These are phyloP conservation scores for Dioszegia hungarica DNA, from an alignment of 768 basidiomycete species.

Conservation along the genomic window DNA sequence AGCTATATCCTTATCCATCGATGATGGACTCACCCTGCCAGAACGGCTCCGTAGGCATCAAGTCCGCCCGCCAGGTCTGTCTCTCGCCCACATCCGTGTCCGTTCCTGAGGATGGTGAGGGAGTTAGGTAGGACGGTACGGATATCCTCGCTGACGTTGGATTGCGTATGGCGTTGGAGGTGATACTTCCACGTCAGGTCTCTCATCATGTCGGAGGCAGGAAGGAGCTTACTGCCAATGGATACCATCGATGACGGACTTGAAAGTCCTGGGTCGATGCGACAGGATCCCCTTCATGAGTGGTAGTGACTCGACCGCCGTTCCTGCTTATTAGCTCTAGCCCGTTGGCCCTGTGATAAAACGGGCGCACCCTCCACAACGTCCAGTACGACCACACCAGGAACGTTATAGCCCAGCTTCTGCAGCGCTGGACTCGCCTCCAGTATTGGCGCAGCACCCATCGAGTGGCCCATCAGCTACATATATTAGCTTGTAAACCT, in stretches of 20 bases:
- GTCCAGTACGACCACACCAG: slow-evolving; percentile 76
- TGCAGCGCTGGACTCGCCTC: slow-evolving; percentile 65
- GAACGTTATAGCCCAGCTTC: slow-evolving; percentile 63
- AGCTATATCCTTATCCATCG: not conserved
- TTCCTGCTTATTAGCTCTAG: slow-evolving; percentile 55
- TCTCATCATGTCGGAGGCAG: not conserved
- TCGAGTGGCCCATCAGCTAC: slow-evolving; percentile 84
- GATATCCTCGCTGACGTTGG: slow-evolving; percentile 77
- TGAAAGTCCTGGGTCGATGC: slow-evolving; percentile 78
- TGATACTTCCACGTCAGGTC: slow-evolving; percentile 58
- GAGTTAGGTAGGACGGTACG: slow-evolving; percentile 70
- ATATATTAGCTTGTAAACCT: not conserved
- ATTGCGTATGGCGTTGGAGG: slow-evolving; percentile 78
- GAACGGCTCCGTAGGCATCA: slow-evolving; percentile 77
- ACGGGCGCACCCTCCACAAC: slow-evolving; percentile 63
- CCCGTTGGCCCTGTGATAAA: not conserved
- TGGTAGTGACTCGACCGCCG: slow-evolving; percentile 86
- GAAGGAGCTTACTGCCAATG: slow-evolving; percentile 83
- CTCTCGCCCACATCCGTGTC: slow-evolving; percentile 43
- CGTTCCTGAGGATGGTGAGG: slow-evolving; percentile 27
- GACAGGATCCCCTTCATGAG: slow-evolving; percentile 86
- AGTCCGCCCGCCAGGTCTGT: slow-evolving; percentile 77
- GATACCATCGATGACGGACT: slow-evolving; percentile 74
- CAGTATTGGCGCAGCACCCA: slow-evolving; percentile 88
- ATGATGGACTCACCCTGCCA: slow-evolving; percentile 64